A percentile compares a stretch with the other conserved stretches of the same genome.
These are phyloP conservation scores for Neophaeococcomyces mojaviensis DNA, from an alignment of 2,329 filamentous ascomycete species.

Conservation along the genomic window DNA sequence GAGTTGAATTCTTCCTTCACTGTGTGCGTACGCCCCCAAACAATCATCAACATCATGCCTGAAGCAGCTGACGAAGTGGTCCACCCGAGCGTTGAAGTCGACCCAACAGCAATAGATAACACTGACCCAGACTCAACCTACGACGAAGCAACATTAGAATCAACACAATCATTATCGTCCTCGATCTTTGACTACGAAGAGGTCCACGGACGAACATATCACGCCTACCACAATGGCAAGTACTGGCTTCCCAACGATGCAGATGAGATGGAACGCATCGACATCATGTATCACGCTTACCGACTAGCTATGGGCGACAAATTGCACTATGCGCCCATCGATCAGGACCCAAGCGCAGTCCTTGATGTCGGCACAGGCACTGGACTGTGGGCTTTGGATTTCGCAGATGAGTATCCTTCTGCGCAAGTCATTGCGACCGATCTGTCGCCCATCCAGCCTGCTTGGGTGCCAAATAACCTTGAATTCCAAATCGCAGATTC, in stretches of 20 bases:
- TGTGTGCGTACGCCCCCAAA: too few species aligned
- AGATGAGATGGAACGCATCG: too few species aligned
- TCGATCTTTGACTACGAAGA: background rate
- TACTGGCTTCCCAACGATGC: too few species aligned
- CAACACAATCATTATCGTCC: background rate
- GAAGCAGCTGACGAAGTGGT: too few species aligned
- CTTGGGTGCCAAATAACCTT: slow-evolving; percentile 25
- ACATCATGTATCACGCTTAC: too few species aligned
- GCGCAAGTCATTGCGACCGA: slow-evolving; percentile 19
- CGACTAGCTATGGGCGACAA: background rate
- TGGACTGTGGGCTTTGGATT: slow-evolving; percentile 16
- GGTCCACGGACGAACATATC: background rate
- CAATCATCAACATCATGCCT: too few species aligned
- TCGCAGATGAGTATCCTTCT: slow-evolving; percentile 21
- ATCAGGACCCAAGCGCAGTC: background rate
- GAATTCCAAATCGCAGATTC: slow-evolving; percentile 28
- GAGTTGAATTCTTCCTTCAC: too few species aligned
- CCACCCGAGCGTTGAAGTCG: too few species aligned
- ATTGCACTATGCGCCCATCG: slow-evolving; percentile 7
- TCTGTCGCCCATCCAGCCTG: slow-evolving; percentile 18
- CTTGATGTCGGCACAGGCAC: slow-evolving; percentile 14
- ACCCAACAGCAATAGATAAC: too few species aligned
- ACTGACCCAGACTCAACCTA: background rate
- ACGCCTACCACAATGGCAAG: too few species aligned
- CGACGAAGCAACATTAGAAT: background rate